These are phyloP conservation scores for Alternaria ventricosa DNA, from an alignment of 2,329 filamentous ascomycete genomes.

Conservation along the genomic window DNA sequence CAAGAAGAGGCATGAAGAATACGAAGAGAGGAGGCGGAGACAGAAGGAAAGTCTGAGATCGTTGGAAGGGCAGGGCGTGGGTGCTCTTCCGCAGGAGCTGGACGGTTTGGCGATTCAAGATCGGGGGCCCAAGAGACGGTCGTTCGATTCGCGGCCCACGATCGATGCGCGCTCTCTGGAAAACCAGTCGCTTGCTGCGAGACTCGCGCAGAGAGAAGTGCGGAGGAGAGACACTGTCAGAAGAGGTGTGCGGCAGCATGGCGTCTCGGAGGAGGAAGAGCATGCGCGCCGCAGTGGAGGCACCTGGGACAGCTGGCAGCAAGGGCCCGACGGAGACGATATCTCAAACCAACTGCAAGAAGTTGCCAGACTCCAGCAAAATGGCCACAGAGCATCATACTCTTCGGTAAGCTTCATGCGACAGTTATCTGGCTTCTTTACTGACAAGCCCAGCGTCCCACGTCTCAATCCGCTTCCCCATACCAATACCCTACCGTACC, in stretches of 20 bases:
- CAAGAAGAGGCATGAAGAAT: conserved; percentile 68
- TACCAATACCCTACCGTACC: conserved; percentile 57
- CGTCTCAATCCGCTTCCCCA: conserved; percentile 35
- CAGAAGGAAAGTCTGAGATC: conserved; percentile 35
- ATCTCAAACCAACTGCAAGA: conserved; percentile 61
- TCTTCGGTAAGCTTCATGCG: conserved; percentile 27
- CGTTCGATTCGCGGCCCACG: conserved; percentile 35
- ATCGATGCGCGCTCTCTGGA: conserved; percentile 39
- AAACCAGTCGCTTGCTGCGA: conserved; percentile 42
- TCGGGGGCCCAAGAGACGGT: conserved; percentile 22
- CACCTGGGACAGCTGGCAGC: conserved; percentile 61
- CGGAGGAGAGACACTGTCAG: conserved; percentile 40
- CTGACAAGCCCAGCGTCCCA: conserved; percentile 32
- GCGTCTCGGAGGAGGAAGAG: conserved; percentile 64
- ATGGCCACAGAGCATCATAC: conserved; percentile 31
- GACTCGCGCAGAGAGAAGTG: conserved; percentile 46
- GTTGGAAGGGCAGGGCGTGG: conserved; percentile 29
- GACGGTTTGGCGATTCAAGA: conserved; percentile 30
- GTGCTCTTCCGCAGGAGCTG: conserved; percentile 26
- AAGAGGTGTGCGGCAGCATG: conserved; percentile 64
- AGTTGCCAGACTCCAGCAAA: conserved; percentile 50
- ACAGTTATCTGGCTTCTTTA: neutral
- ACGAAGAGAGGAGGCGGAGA: conserved; percentile 30
- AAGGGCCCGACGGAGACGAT: conserved; percentile 52
- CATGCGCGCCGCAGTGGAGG: conserved; percentile 61